Percentiles rank a stretch among this genome's conserved stretches.
These are phyloP conservation scores for Wickerhamomyces subpelliculosus DNA, from an alignment of 805 yeast species.

Conservation along the genomic window DNA sequence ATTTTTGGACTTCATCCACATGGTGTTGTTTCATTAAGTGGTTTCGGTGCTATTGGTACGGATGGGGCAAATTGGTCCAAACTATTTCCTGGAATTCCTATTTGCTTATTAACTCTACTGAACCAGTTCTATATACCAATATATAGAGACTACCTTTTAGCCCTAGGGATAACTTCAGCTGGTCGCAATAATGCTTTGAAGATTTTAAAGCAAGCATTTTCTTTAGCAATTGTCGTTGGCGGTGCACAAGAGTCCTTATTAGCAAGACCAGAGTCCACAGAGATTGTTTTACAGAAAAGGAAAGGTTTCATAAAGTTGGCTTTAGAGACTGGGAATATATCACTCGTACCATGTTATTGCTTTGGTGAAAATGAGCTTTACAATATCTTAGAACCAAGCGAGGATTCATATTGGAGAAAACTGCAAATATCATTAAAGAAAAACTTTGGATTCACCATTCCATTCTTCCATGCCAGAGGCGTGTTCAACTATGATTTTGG, in stretches of 20 bases:
- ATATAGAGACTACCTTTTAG: conserved; percentile 76
- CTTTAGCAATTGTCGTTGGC: conserved; percentile 88
- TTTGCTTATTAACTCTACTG: conserved; percentile 70
- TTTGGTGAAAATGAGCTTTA: conserved; percentile 83
- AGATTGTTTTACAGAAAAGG: conserved; percentile 67
- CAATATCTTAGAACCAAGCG: conserved; percentile 39
- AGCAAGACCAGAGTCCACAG: conserved; percentile 50
- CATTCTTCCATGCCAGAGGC: conserved; percentile 89
- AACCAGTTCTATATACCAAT: conserved; percentile 82
- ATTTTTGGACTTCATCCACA: conserved; percentile 95
- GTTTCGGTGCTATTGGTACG: conserved; percentile 75
- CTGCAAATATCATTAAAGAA: conserved; percentile 70
- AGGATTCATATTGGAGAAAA: conserved; percentile 39
- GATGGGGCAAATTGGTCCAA: conserved; percentile 68
- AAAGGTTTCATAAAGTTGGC: conserved; percentile 90
- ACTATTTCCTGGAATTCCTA: conserved; percentile 77
- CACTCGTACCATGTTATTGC: conserved; percentile 80
- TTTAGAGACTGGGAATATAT: conserved; percentile 66
- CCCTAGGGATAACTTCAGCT: conserved; percentile 82
- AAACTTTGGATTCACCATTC: conserved; percentile 75
- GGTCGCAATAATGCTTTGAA: conserved; percentile 63
- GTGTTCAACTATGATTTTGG: conserved; percentile 91
- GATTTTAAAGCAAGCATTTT: conserved; percentile 55
- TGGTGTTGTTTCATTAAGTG: conserved; percentile 91
- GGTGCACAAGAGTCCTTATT: conserved; percentile 90